Percentiles rank a stretch among this genome's conserved stretches.
Evolutionary conservation across 108 stramenopile species (phyloP).

Genomic region (Bacterosira constricta): DNA sequence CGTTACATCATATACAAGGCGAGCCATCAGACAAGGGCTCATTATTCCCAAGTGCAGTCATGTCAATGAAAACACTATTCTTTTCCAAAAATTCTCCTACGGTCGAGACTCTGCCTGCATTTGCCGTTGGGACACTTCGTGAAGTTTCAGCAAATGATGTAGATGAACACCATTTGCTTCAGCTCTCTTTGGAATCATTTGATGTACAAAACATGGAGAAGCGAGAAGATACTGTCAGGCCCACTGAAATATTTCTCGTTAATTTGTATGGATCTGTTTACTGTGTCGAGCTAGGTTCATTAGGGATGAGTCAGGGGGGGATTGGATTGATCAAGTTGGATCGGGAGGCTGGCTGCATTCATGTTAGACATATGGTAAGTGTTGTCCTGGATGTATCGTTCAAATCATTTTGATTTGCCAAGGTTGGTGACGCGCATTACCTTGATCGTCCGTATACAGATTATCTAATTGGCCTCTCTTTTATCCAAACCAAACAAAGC

Average conservation of each 20-base stretch:
- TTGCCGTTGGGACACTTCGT: conserved; percentile 38
- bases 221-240: conserved; percentile 11
- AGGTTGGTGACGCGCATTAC: too few species aligned
- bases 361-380: conserved; percentile 37
- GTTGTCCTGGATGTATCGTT: background rate
- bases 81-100: conserved; percentile 14
- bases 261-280: conserved; percentile 32
- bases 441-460: too few species aligned
- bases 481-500: too few species aligned
- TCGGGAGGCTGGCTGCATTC: conserved; percentile 19
- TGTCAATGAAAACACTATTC: conserved; percentile 46
- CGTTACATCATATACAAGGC: background rate
- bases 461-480: too few species aligned
- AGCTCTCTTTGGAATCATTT: background rate
- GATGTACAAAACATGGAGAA: background rate
- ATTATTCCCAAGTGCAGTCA: conserved; percentile 24
- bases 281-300: conserved; percentile 38
- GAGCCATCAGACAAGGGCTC: too few species aligned
- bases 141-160: conserved; percentile 2
- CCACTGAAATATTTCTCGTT: conserved; percentile 31
- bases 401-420: background rate
- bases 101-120: conserved; percentile 21
- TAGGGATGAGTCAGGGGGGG: conserved; percentile 19
- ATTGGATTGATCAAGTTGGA: conserved; percentile 39
- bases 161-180: background rate